A percentile compares a stretch with the other conserved stretches of the same genome.
Conservation (phyloP, 2,329 filamentous ascomycete species). For the Arthroderma sp. region DNA sequence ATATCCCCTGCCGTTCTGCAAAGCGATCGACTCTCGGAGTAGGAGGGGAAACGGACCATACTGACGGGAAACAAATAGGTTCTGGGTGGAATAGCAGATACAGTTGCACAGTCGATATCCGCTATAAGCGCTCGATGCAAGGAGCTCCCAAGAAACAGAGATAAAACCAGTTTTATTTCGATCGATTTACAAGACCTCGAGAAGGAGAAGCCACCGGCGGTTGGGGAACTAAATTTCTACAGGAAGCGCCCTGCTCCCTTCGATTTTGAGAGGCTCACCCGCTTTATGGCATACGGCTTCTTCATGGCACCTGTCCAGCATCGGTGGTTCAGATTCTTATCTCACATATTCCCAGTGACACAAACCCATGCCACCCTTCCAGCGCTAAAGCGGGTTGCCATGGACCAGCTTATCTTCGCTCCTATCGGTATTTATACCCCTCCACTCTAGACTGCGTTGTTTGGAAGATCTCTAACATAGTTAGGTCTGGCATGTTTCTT, state of each 20-base stretch:
- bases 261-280: slow-evolving; percentile 84
- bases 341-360: slow-evolving; percentile 68
- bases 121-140: slow-evolving; percentile 54
- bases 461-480: background rate
- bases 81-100: slow-evolving; percentile 89
- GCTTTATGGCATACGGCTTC: slow-evolving; percentile 97
- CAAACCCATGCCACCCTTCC: slow-evolving; percentile 62
- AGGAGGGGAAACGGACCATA: background rate
- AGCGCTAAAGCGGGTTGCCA: slow-evolving; percentile 77
- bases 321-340: slow-evolving; percentile 86
- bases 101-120: slow-evolving; percentile 85
- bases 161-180: slow-evolving; percentile 55
- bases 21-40: background rate
- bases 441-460: background rate
- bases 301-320: slow-evolving; percentile 92
- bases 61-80: slow-evolving; percentile 37
- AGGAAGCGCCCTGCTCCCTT: slow-evolving; percentile 64
- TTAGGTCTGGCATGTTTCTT: slow-evolving; percentile 74
- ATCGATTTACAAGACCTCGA: slow-evolving; percentile 86
- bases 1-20: slow-evolving; percentile 11
- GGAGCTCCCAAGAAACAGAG: slow-evolving; percentile 44
- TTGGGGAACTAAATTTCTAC: slow-evolving; percentile 53
- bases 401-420: slow-evolving; percentile 88
- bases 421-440: slow-evolving; percentile 53
- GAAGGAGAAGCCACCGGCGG: slow-evolving; percentile 58